These are phyloP conservation scores for Stentor coeruleus DNA, from an alignment of 73 alveolate genomes.

Conservation along the genomic window DNA sequence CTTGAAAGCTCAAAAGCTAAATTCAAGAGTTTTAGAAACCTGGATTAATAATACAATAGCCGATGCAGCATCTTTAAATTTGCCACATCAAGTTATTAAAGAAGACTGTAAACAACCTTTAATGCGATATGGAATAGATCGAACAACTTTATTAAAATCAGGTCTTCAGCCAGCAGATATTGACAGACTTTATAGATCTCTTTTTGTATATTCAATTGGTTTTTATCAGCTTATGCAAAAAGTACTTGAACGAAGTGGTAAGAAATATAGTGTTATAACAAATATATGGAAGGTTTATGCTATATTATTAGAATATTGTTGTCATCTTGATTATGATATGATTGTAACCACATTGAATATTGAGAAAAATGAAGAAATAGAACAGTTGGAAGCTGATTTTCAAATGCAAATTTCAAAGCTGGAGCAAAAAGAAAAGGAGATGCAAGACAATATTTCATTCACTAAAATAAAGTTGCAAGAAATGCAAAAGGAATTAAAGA, in stretches of 20 bases:
- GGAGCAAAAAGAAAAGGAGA: not conserved
- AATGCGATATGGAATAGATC: slow-evolving; percentile 47
- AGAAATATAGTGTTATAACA: slow-evolving; percentile 38
- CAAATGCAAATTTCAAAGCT: not conserved
- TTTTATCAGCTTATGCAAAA: slow-evolving; percentile 51
- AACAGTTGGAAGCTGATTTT: slow-evolving; percentile 38
- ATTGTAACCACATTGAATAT: slow-evolving; percentile 40
- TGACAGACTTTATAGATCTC: slow-evolving; percentile 51
- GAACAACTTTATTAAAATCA: slow-evolving; percentile 39
- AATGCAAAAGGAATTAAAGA: not conserved
- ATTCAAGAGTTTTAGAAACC: not conserved
- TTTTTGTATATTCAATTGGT: slow-evolving; percentile 58
- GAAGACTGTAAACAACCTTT: slow-evolving; percentile 28
- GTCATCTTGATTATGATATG: slow-evolving; percentile 52
- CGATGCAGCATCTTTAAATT: not conserved
- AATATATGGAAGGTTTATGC: slow-evolving; percentile 62
- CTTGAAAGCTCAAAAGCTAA: not conserved
- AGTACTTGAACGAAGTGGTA: slow-evolving; percentile 37
- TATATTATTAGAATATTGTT: slow-evolving; percentile 58
- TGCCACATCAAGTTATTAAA: not conserved
- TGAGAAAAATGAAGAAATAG: slow-evolving; percentile 42
- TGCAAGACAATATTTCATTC: not conserved
- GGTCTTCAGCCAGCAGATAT: slow-evolving; percentile 43
- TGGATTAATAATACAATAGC: not conserved
- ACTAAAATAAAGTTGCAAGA: not conserved